A percentile compares a stretch with the other conserved stretches of the same genome.
Conservation (phyloP, 805 yeast genomes). For the Yarrowia sp. region DNA sequence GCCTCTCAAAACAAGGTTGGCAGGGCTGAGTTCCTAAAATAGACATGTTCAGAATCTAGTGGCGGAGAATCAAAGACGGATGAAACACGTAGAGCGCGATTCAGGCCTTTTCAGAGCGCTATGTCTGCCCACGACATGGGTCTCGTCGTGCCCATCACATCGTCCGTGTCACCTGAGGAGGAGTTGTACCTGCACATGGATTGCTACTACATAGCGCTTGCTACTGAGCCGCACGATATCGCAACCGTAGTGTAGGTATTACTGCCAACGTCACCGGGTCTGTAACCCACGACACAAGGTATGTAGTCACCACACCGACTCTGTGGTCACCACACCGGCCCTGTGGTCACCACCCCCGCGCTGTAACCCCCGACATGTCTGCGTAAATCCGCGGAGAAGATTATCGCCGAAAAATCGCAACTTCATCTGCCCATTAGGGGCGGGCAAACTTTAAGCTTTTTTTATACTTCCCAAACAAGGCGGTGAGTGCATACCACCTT, state of each 20-base stretch:
- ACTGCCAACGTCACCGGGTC: too few relatives aligned
- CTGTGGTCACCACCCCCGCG: not conserved
- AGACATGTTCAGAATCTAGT: not conserved
- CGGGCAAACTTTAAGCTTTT: not conserved
- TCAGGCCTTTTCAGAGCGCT: not conserved
- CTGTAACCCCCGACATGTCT: too few relatives aligned
- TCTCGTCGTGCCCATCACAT: not conserved
- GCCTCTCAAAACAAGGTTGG: constrained; percentile 15
- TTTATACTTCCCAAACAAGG: constrained; percentile 9
- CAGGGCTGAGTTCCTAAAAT: constrained; percentile 14
- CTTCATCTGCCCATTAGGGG: constrained; percentile 17
- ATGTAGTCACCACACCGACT: not conserved
- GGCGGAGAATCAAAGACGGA: not conserved
- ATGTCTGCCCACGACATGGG: not conserved
- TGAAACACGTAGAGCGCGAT: not conserved
- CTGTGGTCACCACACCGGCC: not conserved
- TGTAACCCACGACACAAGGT: not conserved
- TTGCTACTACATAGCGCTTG: not conserved
- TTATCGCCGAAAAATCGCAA: constrained; percentile 20
- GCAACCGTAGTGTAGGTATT: not conserved
- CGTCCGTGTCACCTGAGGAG: not conserved
- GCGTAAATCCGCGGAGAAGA: constrained; percentile 3
- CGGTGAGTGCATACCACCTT: constrained; percentile 13
- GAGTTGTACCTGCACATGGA: not conserved
- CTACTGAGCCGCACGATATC: not conserved